These are phyloP conservation scores for Chytriomyces sp. DNA, from an alignment of 192 early-diverging fungal genomes.

Conservation along the genomic window DNA sequence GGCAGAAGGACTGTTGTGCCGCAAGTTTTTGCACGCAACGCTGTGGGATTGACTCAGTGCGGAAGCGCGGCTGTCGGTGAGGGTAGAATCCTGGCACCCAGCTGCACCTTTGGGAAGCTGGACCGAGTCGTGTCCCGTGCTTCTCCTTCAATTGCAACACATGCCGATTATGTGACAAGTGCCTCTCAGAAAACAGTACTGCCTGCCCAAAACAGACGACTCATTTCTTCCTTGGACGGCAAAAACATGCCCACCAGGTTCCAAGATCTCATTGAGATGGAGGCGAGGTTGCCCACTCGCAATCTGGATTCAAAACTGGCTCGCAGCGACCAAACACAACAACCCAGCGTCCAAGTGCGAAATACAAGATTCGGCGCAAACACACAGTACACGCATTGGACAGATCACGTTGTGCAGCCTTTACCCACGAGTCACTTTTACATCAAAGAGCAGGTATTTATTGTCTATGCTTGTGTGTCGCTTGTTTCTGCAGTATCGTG, in stretches of 20 bases:
- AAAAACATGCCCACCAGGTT: no score
- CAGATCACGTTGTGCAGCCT: neutral
- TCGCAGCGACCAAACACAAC: no score
- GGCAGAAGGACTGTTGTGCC: neutral
- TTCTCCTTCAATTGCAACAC: no score
- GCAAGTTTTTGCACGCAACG: neutral
- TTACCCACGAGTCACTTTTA: neutral
- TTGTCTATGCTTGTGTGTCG: neutral
- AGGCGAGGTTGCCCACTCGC: no score
- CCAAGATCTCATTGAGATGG: no score
- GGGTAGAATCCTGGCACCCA: neutral
- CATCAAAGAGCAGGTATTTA: neutral
- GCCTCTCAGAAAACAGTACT: no score
- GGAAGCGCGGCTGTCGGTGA: neutral
- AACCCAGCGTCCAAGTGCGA: no score
- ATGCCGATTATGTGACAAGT: no score
- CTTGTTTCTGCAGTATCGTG: neutral
- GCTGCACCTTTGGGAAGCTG: neutral
- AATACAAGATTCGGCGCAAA: neutral
- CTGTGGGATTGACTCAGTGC: constrained; percentile 3
- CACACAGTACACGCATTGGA: neutral
- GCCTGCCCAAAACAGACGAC: no score
- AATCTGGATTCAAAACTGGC: no score
- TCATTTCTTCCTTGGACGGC: no score
- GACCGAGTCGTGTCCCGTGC: neutral